Percentiles rank a stretch among this genome's conserved stretches.
phyloP scores from a whole-genome alignment of 495 filamentous ascomycete species.

The Opeltia flavorubescens region DNA sequence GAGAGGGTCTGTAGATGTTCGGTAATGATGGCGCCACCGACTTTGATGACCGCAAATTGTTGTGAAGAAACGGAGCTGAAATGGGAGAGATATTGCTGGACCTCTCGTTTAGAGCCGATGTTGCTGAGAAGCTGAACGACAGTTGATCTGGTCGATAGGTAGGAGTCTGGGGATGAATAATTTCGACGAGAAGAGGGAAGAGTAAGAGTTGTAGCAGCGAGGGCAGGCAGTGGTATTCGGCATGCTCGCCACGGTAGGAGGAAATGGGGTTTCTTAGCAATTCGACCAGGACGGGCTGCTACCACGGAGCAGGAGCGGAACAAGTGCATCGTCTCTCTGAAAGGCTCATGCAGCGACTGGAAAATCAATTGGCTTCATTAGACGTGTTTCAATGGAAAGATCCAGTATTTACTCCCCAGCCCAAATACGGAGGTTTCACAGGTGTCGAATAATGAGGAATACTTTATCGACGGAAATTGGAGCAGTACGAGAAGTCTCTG shows the following conservation, averaged over 20 bases:
- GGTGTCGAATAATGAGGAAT: too few relatives aligned
- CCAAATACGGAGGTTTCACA: too few relatives aligned
- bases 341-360: too few relatives aligned
- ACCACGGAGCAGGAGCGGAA: slow-evolving; percentile 14
- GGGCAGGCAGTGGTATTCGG: neutral
- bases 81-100: slow-evolving; percentile 95
- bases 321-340: slow-evolving; percentile 9
- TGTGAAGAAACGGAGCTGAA: slow-evolving; percentile 95
- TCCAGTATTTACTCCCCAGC: too few relatives aligned
- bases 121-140: slow-evolving; percentile 92
- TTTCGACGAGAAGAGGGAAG: slow-evolving; percentile 16
- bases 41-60: slow-evolving; percentile 98
- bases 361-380: too few relatives aligned
- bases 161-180: slow-evolving; percentile 35
- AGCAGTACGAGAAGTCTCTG: too few relatives aligned
- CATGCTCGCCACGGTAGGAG: neutral
- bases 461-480: too few relatives aligned
- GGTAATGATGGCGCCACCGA: slow-evolving; percentile 92
- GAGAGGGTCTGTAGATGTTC: slow-evolving; percentile 86
- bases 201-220: neutral
- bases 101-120: slow-evolving; percentile 92
- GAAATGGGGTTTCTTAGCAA: slow-evolving; percentile 1
- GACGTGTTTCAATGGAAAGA: too few relatives aligned
- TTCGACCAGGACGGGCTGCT: too few relatives aligned
- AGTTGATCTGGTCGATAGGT: slow-evolving; percentile 60